Evolutionary conservation across 225 moss, liverwort and hornwort genomes (phyloP).

Genomic region (Sphagnum contortum): DNA sequence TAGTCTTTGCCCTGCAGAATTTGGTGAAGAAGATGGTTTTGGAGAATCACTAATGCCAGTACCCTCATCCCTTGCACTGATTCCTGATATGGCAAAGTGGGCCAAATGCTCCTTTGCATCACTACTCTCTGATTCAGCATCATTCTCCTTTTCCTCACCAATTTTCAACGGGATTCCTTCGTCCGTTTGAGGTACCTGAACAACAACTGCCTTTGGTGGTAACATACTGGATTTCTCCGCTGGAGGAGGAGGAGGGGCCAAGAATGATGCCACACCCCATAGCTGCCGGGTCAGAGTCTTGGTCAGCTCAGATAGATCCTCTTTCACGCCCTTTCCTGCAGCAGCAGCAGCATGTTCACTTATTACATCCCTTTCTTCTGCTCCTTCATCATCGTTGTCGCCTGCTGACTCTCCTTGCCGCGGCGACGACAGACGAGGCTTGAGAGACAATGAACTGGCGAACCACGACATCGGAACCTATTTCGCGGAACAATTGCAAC

Average conservation of each 20-base stretch:
- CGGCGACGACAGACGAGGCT: constrained; percentile 19
- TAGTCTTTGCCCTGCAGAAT: constrained; percentile 43
- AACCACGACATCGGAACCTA: constrained; percentile 76
- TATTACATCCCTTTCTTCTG: constrained; percentile 25
- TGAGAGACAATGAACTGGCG: constrained; percentile 56
- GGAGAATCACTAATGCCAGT: constrained; percentile 10
- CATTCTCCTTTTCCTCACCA: no score
- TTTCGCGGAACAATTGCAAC: no score
- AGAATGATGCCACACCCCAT: constrained; percentile 89
- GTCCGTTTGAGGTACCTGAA: constrained; percentile 3
- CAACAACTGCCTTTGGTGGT: constrained; percentile 11
- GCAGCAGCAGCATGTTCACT: constrained; percentile 27
- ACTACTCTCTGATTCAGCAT: neutral
- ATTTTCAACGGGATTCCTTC: neutral
- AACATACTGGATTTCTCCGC: constrained; percentile 3
- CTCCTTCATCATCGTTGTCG: constrained; percentile 16
- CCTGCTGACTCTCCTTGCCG: constrained; percentile 7
- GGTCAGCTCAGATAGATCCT: constrained; percentile 72
- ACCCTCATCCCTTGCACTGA: neutral
- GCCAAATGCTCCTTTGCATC: neutral
- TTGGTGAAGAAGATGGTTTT: constrained; percentile 25
- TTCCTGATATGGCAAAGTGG: neutral
- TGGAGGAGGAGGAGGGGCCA: constrained; percentile 67
- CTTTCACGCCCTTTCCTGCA: constrained; percentile 63
- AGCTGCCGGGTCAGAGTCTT: constrained; percentile 76